Evolutionary conservation across 2,329 filamentous ascomycete genomes (phyloP).

Genomic region (Cladosporium sp.): DNA sequence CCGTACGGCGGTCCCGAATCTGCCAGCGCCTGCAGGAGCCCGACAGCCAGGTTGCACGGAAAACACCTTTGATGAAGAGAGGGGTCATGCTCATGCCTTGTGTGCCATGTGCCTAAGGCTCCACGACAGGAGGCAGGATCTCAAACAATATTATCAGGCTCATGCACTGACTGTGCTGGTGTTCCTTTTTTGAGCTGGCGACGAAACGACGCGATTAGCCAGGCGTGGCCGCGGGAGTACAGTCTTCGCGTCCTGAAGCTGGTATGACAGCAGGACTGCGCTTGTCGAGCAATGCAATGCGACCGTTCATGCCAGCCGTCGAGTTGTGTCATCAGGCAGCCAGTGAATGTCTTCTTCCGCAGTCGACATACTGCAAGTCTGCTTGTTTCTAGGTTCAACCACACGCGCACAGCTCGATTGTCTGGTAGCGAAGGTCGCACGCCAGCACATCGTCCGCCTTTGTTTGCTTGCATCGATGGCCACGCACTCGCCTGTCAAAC

Average conservation of each 20-base stretch:
- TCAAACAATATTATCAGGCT: conserved; percentile 5
- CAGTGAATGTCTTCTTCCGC: neutral
- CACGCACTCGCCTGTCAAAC: neutral
- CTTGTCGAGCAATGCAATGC: neutral
- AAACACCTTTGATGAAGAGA: neutral
- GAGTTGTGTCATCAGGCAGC: neutral
- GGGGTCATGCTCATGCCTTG: conserved; percentile 9
- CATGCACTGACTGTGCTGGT: conserved; percentile 4
- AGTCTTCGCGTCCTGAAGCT: conserved; percentile 6
- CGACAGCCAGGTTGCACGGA: conserved; percentile 18
- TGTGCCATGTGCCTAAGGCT: conserved; percentile 21
- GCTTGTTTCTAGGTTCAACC: neutral
- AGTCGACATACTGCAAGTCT: neutral
- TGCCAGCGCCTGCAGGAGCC: conserved; percentile 4
- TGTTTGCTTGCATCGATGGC: neutral
- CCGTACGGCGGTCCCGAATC: neutral
- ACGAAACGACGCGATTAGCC: neutral
- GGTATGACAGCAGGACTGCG: neutral
- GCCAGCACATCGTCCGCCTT: neutral
- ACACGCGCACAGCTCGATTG: neutral
- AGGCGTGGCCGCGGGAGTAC: neutral
- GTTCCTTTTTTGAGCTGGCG: neutral
- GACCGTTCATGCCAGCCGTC: neutral
- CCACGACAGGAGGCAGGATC: neutral
- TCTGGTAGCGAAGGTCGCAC: conserved; percentile 5